Conservation (phyloP, 73 alveolate species). For the Paramecium pentaurelia region DNA sequence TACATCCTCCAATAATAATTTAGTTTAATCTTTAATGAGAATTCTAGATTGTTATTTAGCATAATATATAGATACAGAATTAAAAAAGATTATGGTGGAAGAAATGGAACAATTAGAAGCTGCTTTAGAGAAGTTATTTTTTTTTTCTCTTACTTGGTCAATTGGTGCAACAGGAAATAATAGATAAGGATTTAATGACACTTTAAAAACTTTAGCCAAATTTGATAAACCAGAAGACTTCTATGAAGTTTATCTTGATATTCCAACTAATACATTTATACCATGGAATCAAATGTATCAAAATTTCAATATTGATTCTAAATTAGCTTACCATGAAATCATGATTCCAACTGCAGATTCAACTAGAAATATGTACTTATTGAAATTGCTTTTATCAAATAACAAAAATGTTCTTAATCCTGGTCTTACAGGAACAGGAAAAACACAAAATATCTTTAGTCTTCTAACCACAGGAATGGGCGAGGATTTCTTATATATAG, state of each 20-base stretch:
- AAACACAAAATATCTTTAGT: conserved; percentile 95
- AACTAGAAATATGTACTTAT: conserved; percentile 92
- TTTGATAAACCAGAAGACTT: conserved; percentile 70
- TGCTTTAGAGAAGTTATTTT: conserved; percentile 77
- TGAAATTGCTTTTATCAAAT: conserved; percentile 84
- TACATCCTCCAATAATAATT: conserved; percentile 84
- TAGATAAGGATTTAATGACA: conserved; percentile 82
- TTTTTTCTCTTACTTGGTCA: conserved; percentile 89
- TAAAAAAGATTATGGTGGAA: conserved; percentile 77
- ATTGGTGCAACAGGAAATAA: conserved; percentile 88
- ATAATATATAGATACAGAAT: conserved; percentile 80
- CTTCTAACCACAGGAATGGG: conserved; percentile 95
- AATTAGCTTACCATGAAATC: conserved; percentile 93
- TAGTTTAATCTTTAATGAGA: conserved; percentile 79
- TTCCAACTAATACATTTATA: conserved; percentile 76
- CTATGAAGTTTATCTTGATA: conserved; percentile 88
- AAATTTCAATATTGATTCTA: conserved; percentile 84
- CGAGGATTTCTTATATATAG: conserved; percentile 89
- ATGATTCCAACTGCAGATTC: conserved; percentile 99
- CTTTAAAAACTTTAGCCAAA: conserved; percentile 69
- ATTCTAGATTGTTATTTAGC: conserved; percentile 88
- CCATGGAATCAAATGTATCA: conserved; percentile 89
- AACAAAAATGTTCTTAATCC: conserved; percentile 97
- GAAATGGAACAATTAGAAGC: conserved; percentile 87
- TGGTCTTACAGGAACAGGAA: conserved; percentile 99